Conservation (phyloP, 495 filamentous ascomycete genomes). For the Neurospora hispaniola region DNA sequence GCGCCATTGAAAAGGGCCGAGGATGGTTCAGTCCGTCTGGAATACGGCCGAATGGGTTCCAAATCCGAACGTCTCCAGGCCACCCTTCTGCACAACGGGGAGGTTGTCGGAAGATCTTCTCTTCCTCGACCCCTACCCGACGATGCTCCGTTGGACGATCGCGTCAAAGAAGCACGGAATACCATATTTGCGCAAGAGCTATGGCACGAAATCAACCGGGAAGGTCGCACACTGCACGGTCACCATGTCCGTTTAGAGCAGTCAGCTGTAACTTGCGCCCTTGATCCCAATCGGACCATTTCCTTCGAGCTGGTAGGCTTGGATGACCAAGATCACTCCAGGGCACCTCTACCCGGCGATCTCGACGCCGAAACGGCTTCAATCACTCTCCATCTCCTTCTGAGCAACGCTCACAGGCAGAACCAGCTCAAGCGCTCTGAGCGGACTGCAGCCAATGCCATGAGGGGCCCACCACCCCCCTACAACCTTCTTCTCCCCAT, state of each 20-base stretch:
- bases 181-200: constrained; percentile 86
- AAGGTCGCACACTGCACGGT: constrained; percentile 58
- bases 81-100: constrained; percentile 32
- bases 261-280: constrained; percentile 47
- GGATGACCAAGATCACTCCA: constrained; percentile 20
- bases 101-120: constrained; percentile 42
- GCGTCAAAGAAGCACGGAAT: constrained; percentile 73
- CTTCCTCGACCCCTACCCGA: constrained; percentile 29
- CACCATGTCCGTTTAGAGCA: constrained; percentile 53
- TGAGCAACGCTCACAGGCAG: constrained; percentile 57
- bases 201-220: constrained; percentile 81
- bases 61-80: constrained; percentile 58
- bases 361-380: constrained; percentile 47
- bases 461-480: constrained; percentile 37
- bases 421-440: constrained; percentile 38
- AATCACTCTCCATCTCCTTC: constrained; percentile 51
- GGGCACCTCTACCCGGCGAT: constrained; percentile 17
- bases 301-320: constrained; percentile 49
- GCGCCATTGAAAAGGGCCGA: constrained; percentile 63
- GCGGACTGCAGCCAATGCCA: background rate
- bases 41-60: constrained; percentile 49
- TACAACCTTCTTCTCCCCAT: constrained; percentile 56
- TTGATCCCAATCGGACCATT: constrained; percentile 22
- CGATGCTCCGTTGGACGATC: constrained; percentile 41
- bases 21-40: constrained; percentile 64